Evolutionary conservation across 2,329 filamentous ascomycete species (phyloP).

Genomic region (Colletotrichum sublineola): DNA sequence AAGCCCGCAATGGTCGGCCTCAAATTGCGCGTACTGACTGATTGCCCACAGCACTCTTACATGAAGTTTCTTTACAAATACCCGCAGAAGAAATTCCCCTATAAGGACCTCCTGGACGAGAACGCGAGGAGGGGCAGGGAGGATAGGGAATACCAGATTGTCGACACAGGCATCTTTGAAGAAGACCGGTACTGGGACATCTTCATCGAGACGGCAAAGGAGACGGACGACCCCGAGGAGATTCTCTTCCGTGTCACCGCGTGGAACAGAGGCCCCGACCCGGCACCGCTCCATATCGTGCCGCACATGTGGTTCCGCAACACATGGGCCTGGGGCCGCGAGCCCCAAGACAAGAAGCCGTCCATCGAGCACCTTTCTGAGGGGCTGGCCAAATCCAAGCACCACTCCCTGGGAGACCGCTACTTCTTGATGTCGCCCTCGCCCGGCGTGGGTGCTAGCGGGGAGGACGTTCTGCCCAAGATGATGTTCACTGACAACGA

Average conservation of each 20-base stretch:
- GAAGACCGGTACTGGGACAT: conserved; percentile 97
- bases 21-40: conserved; percentile 40
- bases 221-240: conserved; percentile 91
- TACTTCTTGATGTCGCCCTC: conserved; percentile 91
- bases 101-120: conserved; percentile 87
- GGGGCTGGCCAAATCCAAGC: conserved; percentile 80
- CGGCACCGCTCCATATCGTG: conserved; percentile 91
- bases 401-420: conserved; percentile 84
- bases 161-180: conserved; percentile 89
- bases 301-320: conserved; percentile 98
- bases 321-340: conserved; percentile 94
- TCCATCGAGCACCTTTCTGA: conserved; percentile 76
- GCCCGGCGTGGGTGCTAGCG: conserved; percentile 82
- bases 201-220: conserved; percentile 95
- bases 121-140: conserved; percentile 82
- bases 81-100: conserved; percentile 91
- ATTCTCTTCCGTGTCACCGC: conserved; percentile 94
- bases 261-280: conserved; percentile 93
- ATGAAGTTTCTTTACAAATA: conserved; percentile 99
- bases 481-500: conserved; percentile 97
- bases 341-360: conserved; percentile 82
- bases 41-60: conserved; percentile 81
- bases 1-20: conserved; percentile 15
- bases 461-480: conserved; percentile 86
- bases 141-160: conserved; percentile 91